A percentile compares a stretch with the other conserved stretches of the same genome.
phyloP scores from a whole-genome alignment of 352 stramenopile genomes.

The Phytophthora quininea region DNA sequence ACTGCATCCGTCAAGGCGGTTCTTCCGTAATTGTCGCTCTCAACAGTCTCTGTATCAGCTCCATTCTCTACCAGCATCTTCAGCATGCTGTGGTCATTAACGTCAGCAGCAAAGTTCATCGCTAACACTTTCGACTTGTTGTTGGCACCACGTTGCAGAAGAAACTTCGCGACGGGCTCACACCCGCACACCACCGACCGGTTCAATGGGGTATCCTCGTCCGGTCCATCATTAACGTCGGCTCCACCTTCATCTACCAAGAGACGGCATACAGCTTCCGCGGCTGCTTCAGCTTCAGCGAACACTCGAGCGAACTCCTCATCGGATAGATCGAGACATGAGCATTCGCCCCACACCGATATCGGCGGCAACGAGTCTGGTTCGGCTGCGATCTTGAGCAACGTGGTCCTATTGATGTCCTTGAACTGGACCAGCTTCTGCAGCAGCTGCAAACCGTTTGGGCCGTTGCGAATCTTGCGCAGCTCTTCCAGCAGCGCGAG shows the following conservation, averaged over 20 bases:
- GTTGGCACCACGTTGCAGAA: conserved; percentile 1
- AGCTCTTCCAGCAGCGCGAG: conserved; percentile 23
- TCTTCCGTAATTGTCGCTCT: neutral
- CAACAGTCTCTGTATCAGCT: neutral
- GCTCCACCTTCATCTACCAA: neutral
- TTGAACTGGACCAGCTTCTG: neutral
- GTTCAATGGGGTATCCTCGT: neutral
- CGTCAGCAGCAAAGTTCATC: neutral
- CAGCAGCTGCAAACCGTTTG: neutral
- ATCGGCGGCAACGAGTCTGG: neutral
- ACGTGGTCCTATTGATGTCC: neutral
- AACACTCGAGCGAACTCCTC: neutral
- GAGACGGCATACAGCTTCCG: neutral
- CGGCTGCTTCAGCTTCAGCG: neutral
- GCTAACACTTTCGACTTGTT: neutral
- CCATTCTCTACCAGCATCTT: neutral
- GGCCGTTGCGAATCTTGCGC: neutral
- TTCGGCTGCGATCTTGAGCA: neutral
- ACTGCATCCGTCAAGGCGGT: neutral
- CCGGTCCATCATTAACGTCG: neutral
- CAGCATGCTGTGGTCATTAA: neutral
- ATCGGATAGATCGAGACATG: neutral
- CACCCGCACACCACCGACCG: neutral
- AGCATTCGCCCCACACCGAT: neutral
- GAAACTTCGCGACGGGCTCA: neutral